These are phyloP conservation scores for Plasmodium coatneyi DNA, from an alignment of 169 alveolate genomes.

Conservation along the genomic window DNA sequence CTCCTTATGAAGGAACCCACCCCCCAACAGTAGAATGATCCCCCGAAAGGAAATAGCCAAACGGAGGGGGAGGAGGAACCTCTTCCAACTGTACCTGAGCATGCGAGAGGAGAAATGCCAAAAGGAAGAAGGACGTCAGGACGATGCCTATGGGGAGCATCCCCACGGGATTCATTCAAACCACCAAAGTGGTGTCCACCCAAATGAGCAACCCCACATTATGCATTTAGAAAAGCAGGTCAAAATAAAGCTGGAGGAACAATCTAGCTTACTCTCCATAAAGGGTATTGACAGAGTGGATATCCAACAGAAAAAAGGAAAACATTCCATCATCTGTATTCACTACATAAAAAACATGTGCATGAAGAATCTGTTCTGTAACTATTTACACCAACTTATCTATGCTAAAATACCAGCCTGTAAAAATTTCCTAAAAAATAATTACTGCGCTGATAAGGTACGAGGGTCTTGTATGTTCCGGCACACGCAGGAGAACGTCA, in stretches of 20 bases:
- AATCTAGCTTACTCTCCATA: slow-evolving; percentile 80
- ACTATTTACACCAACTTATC: slow-evolving; percentile 91
- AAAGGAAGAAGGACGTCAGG: not conserved
- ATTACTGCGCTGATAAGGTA: slow-evolving; percentile 88
- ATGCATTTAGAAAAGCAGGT: slow-evolving; percentile 78
- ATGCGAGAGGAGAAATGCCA: slow-evolving; percentile 37
- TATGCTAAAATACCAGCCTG: slow-evolving; percentile 92
- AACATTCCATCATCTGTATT: slow-evolving; percentile 93
- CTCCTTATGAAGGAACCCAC: not conserved
- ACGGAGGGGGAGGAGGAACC: slow-evolving; percentile 5
- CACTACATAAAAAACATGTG: slow-evolving; percentile 95
- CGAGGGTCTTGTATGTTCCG: slow-evolving; percentile 87
- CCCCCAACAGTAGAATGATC: not conserved
- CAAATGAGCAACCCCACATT: slow-evolving; percentile 73
- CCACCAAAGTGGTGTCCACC: slow-evolving; percentile 34
- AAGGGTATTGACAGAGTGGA: slow-evolving; percentile 87
- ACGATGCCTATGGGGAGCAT: not conserved
- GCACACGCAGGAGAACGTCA: slow-evolving; percentile 59
- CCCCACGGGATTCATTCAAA: not conserved
- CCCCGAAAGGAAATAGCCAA: not conserved
- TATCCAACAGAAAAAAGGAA: slow-evolving; percentile 85
- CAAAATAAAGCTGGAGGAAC: slow-evolving; percentile 80
- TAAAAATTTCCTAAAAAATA: slow-evolving; percentile 85
- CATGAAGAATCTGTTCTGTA: slow-evolving; percentile 94
- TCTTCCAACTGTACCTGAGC: slow-evolving; percentile 41